phyloP scores from a whole-genome alignment of 2,329 filamentous ascomycete species.

The Cladophialophora carrionii region DNA sequence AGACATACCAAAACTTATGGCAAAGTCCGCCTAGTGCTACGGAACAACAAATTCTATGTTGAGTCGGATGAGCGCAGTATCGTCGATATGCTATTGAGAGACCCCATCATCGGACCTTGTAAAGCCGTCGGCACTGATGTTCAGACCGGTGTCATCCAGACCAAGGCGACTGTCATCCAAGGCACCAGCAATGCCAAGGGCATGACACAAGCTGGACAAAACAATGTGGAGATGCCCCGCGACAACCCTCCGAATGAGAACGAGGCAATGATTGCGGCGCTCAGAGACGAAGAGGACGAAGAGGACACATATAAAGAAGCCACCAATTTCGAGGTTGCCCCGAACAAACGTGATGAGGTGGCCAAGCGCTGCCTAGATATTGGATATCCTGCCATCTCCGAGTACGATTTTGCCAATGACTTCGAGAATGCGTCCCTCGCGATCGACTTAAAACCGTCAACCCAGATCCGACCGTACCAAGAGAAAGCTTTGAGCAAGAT shows the following conservation, averaged over 20 bases:
- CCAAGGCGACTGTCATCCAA: slow-evolving; percentile 85
- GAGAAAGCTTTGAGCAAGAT: slow-evolving; percentile 98
- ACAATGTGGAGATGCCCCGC: slow-evolving; percentile 39
- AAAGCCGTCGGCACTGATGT: slow-evolving; percentile 75
- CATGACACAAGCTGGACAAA: slow-evolving; percentile 69
- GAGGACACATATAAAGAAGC: slow-evolving; percentile 86
- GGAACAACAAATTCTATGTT: slow-evolving; percentile 91
- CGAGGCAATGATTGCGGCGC: slow-evolving; percentile 61
- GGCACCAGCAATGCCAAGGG: slow-evolving; percentile 93
- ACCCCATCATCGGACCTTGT: slow-evolving; percentile 77
- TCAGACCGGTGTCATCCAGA: slow-evolving; percentile 79
- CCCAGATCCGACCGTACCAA: slow-evolving; percentile 91
- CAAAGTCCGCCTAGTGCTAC: slow-evolving; percentile 92
- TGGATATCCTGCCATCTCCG: slow-evolving; percentile 84
- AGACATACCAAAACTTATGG: slow-evolving; percentile 88
- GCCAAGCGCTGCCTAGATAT: slow-evolving; percentile 88
- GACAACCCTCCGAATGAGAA: slow-evolving; percentile 34
- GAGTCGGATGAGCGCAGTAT: slow-evolving; percentile 88
- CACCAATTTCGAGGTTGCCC: slow-evolving; percentile 88
- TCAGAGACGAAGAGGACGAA: slow-evolving; percentile 74
- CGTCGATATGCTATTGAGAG: slow-evolving; percentile 82
- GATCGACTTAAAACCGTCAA: slow-evolving; percentile 86
- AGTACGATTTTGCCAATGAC: slow-evolving; percentile 96
- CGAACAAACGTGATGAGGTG: slow-evolving; percentile 79
- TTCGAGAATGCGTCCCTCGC: slow-evolving; percentile 86